Evolutionary conservation across 2,329 filamentous ascomycete species (phyloP), one percentile per base, ranked within the genome.

Genomic region (Scytalidium lignicola): DNA sequence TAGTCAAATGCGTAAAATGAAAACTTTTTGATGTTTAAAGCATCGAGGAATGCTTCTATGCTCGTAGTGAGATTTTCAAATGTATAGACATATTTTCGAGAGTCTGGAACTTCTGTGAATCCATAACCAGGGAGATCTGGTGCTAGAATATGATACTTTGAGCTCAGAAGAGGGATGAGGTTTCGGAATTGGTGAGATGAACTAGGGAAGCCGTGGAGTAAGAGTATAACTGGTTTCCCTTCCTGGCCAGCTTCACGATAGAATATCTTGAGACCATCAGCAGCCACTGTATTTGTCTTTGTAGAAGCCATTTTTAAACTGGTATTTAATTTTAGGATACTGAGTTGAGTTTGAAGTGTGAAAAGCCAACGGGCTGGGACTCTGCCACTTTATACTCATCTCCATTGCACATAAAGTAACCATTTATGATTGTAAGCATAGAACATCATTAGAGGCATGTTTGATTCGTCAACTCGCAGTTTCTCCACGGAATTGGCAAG

Each of bases 1-100:
- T 82, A 82, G 67, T 82, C 79, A 58, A 82, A 82, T 53, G 82
- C 72, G 62, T 81, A 83, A 28, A 79, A 62, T n/a, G 73, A 70
- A 63, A 75, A 80, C 19, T 67, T 69, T 13, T 57, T 49, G 21
- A 80, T 64, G 3, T 63, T 51, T 9, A 81, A 62, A 0, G 67
- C 64, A 28, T 72, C 66, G 12, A 79, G 60, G 55, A 80, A 80
- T 7, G 66, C 67, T 2, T 63, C 63, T 29, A 77, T 65, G 1
- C 74, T 75, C 12, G 49, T 57, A 22, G 76, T 64, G 3, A 82
- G 61, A 57, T 67, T 73, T 45, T 67, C 72, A 55, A 82, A 82
- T 15, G 70, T 77, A 66, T 79, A 76, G 9, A 58, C 58, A 66
- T 74, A 81, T 47, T 63, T 59, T 82, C 74, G 17, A 75, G 74